These are phyloP conservation scores for Monosporascus ibericus DNA, from an alignment of 2,329 filamentous ascomycete species.

Conservation along the genomic window DNA sequence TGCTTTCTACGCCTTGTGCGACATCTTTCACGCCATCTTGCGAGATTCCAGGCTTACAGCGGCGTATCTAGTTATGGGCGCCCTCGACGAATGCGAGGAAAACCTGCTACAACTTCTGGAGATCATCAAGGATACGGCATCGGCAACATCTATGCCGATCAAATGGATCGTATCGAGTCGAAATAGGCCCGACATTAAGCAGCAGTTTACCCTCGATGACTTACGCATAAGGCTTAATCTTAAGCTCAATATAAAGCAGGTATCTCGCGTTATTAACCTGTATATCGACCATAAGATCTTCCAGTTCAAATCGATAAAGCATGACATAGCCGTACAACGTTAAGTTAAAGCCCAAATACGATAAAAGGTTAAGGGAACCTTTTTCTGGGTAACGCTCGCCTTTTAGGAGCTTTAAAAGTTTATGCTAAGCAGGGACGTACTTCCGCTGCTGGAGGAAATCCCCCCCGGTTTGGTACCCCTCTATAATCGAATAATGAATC, in stretches of 20 bases:
- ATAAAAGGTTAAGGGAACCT: slow-evolving; percentile 32
- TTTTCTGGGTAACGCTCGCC: slow-evolving; percentile 38
- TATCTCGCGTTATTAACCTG: slow-evolving; percentile 28
- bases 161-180: slow-evolving; percentile 41
- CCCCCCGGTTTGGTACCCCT: slow-evolving; percentile 29
- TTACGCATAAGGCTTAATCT: slow-evolving; percentile 21
- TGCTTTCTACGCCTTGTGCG: slow-evolving; percentile 29
- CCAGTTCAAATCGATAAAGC: not conserved
- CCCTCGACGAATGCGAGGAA: slow-evolving; percentile 37
- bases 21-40: slow-evolving; percentile 6
- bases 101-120: slow-evolving; percentile 26
- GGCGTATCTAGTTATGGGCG: slow-evolving; percentile 36
- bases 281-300: slow-evolving; percentile 32
- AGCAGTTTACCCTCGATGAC: slow-evolving; percentile 13
- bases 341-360: not conserved
- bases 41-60: slow-evolving; percentile 23
- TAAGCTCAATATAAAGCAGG: slow-evolving; percentile 27
- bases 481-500: slow-evolving; percentile 32
- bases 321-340: not conserved
- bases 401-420: slow-evolving; percentile 23
- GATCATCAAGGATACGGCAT: slow-evolving; percentile 24
- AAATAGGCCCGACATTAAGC: slow-evolving; percentile 31
- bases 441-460: slow-evolving; percentile 12
- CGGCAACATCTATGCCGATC: slow-evolving; percentile 13
- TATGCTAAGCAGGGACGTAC: slow-evolving; percentile 5